Evolutionary conservation across 2,329 filamentous ascomycete species (phyloP).

Genomic region (Didymella arachidicola): DNA sequence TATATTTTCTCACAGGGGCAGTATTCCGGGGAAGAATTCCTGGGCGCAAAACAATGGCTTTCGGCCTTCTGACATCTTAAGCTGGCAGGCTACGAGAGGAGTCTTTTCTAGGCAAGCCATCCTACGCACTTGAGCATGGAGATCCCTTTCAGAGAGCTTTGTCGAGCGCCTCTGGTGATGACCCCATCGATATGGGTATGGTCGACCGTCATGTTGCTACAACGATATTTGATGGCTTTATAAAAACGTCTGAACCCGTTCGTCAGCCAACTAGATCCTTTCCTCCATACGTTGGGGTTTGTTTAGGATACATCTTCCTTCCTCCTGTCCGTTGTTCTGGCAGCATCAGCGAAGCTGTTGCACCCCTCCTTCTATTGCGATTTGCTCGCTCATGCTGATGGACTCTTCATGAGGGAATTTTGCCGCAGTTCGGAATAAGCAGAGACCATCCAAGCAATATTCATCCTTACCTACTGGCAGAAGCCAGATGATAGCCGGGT

Average conservation of each 20-base stretch:
- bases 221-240: slow-evolving; percentile 15
- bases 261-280: slow-evolving; percentile 11
- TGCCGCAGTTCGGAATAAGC: background rate
- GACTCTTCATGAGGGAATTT: background rate
- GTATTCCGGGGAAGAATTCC: background rate
- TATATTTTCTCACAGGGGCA: background rate
- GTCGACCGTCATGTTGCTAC: slow-evolving; percentile 5
- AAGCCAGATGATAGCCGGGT: slow-evolving; percentile 15
- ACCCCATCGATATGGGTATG: slow-evolving; percentile 5
- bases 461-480: slow-evolving; percentile 23
- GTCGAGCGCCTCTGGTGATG: background rate
- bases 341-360: slow-evolving; percentile 4
- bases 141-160: background rate
- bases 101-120: slow-evolving; percentile 1
- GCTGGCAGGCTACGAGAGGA: slow-evolving; percentile 3
- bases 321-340: background rate
- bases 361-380: background rate
- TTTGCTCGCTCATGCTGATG: slow-evolving; percentile 2
- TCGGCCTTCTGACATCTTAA: slow-evolving; percentile 2
- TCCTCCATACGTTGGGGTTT: slow-evolving; percentile 5
- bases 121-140: background rate
- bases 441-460: slow-evolving; percentile 17
- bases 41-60: slow-evolving; percentile 3
- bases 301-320: background rate
- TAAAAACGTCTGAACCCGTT: slow-evolving; percentile 13